A percentile compares a stretch with the other conserved stretches of the same genome.
Conservation (phyloP, 108 stramenopile species). For the Discostella pseudostelligera region DNA sequence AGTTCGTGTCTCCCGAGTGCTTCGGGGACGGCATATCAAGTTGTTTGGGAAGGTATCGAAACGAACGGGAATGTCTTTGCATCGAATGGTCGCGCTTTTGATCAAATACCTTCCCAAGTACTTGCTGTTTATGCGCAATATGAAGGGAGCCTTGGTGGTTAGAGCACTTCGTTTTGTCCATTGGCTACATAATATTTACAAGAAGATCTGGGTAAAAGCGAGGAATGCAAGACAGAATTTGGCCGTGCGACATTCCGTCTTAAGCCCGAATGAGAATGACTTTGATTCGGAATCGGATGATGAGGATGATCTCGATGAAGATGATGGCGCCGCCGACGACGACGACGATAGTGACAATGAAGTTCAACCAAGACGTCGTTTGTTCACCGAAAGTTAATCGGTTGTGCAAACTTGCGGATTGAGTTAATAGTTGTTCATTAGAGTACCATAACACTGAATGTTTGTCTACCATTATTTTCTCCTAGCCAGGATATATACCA, state of each 20-base stretch:
- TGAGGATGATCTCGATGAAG: constrained; percentile 26
- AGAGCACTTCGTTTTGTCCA: constrained; percentile 69
- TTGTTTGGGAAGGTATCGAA: constrained; percentile 71
- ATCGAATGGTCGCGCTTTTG: constrained; percentile 58
- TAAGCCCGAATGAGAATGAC: constrained; percentile 7
- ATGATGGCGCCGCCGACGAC: constrained; percentile 17
- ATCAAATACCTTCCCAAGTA: constrained; percentile 89
- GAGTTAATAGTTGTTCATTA: no score
- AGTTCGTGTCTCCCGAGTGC: constrained; percentile 61
- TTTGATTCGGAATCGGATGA: constrained; percentile 15
- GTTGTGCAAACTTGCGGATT: background rate
- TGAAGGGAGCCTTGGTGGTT: constrained; percentile 69
- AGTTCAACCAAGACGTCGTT: constrained; percentile 12
- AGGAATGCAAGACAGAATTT: constrained; percentile 23
- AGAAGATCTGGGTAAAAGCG: constrained; percentile 51
- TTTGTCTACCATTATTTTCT: background rate
- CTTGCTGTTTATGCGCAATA: constrained; percentile 72
- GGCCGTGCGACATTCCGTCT: background rate
- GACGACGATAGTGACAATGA: constrained; percentile 15
- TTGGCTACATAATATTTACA: constrained; percentile 63
- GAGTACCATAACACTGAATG: no score
- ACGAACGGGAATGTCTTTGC: constrained; percentile 59
- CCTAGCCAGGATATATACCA: constrained; percentile 13
- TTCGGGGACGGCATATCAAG: constrained; percentile 73
- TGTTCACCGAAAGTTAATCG: background rate